These are phyloP conservation scores for Claviceps arundinis DNA, from an alignment of 2,329 filamentous ascomycete species.

Conservation along the genomic window DNA sequence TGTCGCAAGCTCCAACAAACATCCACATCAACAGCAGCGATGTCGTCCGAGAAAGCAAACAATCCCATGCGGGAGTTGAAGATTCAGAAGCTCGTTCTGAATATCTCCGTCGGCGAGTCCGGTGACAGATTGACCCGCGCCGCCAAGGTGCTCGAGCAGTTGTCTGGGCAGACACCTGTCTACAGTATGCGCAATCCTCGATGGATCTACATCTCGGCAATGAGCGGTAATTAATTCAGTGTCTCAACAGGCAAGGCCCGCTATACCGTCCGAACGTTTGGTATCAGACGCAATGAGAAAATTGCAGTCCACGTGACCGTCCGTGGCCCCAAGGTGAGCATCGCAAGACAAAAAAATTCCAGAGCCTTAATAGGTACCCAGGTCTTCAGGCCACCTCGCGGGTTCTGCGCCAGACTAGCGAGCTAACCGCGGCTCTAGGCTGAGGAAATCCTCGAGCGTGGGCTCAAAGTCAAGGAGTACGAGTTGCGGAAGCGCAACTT, in stretches of 20 bases:
- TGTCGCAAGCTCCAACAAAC: conserved; percentile 19
- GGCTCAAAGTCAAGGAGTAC: conserved; percentile 99
- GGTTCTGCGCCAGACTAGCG: not conserved
- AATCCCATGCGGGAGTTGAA: conserved; percentile 99
- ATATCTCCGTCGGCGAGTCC: conserved; percentile 99
- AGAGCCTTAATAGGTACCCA: too few relatives aligned
- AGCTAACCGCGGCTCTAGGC: conserved; percentile 38
- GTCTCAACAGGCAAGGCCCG: conserved; percentile 75
- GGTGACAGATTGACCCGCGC: conserved; percentile 99
- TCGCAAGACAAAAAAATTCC: too few relatives aligned
- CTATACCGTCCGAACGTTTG: conserved; percentile 99
- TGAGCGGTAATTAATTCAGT: conserved; percentile 7
- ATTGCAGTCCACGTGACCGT: conserved; percentile 99
- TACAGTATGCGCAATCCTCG: conserved; percentile 57
- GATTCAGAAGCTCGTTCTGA: conserved; percentile 98
- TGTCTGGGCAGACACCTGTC: conserved; percentile 98
- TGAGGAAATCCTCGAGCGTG: conserved; percentile 99
- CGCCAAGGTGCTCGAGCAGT: conserved; percentile 99
- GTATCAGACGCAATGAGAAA: conserved; percentile 99
- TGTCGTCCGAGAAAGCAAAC: conserved; percentile 65
- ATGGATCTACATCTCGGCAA: not conserved
- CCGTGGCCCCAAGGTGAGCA: conserved; percentile 65
- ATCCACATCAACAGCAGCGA: conserved; percentile 19
- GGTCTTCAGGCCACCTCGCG: too few relatives aligned
- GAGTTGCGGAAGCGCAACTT: conserved; percentile 99